A percentile compares a stretch with the other conserved stretches of the same genome.
phyloP scores from a whole-genome alignment of 2,329 filamentous ascomycete species.

The Ceratocystis destructans region DNA sequence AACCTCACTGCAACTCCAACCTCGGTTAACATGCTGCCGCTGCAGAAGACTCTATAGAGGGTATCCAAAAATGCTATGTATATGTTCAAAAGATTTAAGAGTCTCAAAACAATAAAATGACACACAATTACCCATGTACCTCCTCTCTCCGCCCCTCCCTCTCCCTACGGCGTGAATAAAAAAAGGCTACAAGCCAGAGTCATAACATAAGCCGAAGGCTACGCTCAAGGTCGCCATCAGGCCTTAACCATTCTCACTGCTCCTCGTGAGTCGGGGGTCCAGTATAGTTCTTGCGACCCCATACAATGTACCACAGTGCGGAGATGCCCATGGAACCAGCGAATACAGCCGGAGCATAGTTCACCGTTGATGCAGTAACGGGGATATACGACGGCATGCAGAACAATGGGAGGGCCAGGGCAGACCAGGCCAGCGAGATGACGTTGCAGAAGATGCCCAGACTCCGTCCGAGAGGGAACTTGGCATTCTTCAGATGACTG shows the following conservation, averaged over 20 bases:
- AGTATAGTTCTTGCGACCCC: conserved; percentile 56
- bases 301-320: conserved; percentile 51
- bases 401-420: conserved; percentile 57
- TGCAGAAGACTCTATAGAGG: background rate
- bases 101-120: background rate
- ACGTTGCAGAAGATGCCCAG: conserved; percentile 50
- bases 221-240: background rate
- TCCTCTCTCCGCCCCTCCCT: too few species aligned
- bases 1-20: background rate
- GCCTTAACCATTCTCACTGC: background rate
- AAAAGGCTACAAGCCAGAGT: background rate
- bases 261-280: conserved; percentile 39
- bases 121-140: background rate
- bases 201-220: background rate
- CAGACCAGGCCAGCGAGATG: conserved; percentile 52
- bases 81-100: background rate
- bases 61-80: conserved; percentile 1
- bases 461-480: conserved; percentile 44
- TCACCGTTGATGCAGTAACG: conserved; percentile 46
- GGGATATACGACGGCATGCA: conserved; percentile 56
- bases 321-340: conserved; percentile 49
- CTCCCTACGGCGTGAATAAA: too few species aligned
- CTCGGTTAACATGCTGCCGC: background rate
- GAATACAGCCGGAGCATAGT: conserved; percentile 66
- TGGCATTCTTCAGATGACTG: conserved; percentile 41